Conservation (phyloP, 169 alveolate genomes). For the Fabrea salina region DNA sequence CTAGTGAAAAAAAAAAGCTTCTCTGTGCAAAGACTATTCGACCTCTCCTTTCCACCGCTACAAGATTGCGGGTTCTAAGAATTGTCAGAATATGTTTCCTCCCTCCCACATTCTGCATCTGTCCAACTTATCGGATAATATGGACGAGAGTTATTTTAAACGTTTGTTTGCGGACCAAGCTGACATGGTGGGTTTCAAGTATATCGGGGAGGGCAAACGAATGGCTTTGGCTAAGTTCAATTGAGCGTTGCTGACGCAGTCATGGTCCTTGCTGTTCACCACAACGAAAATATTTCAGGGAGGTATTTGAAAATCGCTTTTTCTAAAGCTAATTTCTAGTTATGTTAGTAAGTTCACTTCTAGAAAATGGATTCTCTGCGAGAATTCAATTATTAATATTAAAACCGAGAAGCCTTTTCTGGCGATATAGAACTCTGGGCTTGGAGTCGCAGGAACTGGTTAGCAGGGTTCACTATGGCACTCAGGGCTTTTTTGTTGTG, state of each 20-base stretch:
- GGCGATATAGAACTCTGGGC: constrained; percentile 26
- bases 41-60: constrained; percentile 36
- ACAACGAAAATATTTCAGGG: constrained; percentile 35
- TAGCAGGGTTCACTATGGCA: constrained; percentile 26
- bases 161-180: constrained; percentile 23
- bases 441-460: constrained; percentile 13
- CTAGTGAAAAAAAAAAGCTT: constrained; percentile 7
- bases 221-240: constrained; percentile 42
- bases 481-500: constrained; percentile 18
- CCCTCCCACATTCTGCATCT: constrained; percentile 40
- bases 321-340: constrained; percentile 20
- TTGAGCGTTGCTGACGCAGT: constrained; percentile 36
- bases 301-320: constrained; percentile 33
- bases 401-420: too few species aligned
- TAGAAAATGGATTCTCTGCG: too few species aligned
- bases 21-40: constrained; percentile 32
- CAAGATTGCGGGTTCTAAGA: constrained; percentile 27
- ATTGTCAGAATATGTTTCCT: constrained; percentile 26
- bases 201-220: constrained; percentile 22
- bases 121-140: constrained; percentile 26
- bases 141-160: constrained; percentile 2
- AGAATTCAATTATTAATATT: too few species aligned
- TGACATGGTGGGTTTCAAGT: constrained; percentile 8
- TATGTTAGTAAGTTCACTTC: background rate
- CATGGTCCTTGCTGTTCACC: constrained; percentile 31